These are phyloP conservation scores for Botrytis byssoidea DNA, from an alignment of 2,329 filamentous ascomycete genomes.

Conservation along the genomic window DNA sequence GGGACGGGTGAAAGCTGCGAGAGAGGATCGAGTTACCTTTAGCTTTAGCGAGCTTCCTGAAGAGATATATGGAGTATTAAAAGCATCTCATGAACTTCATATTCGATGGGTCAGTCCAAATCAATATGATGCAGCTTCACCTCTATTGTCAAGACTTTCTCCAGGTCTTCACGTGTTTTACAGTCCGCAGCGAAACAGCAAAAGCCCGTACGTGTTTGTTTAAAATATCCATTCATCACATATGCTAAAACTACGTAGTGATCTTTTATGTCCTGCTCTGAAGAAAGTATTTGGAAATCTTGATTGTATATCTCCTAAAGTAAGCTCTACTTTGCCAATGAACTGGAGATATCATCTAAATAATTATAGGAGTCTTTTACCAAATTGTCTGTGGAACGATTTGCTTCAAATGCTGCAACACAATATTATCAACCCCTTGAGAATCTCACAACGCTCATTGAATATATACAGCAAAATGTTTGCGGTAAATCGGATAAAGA, in stretches of 20 bases:
- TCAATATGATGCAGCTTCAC: slow-evolving; percentile 59
- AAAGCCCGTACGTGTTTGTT: slow-evolving; percentile 22
- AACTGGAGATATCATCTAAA: slow-evolving; percentile 17
- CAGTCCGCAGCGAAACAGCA: slow-evolving; percentile 25
- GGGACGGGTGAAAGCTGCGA: slow-evolving; percentile 61
- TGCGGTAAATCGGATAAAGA: slow-evolving; percentile 48
- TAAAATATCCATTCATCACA: background rate
- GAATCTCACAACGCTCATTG: slow-evolving; percentile 53
- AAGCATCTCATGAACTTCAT: slow-evolving; percentile 68
- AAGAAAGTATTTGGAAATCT: slow-evolving; percentile 55
- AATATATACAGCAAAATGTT: slow-evolving; percentile 51
- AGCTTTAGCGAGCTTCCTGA: slow-evolving; percentile 69
- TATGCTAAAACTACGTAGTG: slow-evolving; percentile 38
- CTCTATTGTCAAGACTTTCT: slow-evolving; percentile 71
- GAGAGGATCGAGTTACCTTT: slow-evolving; percentile 78
- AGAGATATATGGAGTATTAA: slow-evolving; percentile 62
- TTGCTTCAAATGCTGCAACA: slow-evolving; percentile 59
- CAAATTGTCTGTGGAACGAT: slow-evolving; percentile 56
- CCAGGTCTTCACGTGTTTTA: slow-evolving; percentile 82
- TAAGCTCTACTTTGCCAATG: slow-evolving; percentile 33
- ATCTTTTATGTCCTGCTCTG: slow-evolving; percentile 57
- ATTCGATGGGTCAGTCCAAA: slow-evolving; percentile 71
- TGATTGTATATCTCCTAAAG: slow-evolving; percentile 54
- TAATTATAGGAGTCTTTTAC: slow-evolving; percentile 58
- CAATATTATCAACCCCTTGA: slow-evolving; percentile 71